Evolutionary conservation across 192 early-diverging fungal genomes (phyloP).

Genomic region (Piromyces finnis): DNA sequence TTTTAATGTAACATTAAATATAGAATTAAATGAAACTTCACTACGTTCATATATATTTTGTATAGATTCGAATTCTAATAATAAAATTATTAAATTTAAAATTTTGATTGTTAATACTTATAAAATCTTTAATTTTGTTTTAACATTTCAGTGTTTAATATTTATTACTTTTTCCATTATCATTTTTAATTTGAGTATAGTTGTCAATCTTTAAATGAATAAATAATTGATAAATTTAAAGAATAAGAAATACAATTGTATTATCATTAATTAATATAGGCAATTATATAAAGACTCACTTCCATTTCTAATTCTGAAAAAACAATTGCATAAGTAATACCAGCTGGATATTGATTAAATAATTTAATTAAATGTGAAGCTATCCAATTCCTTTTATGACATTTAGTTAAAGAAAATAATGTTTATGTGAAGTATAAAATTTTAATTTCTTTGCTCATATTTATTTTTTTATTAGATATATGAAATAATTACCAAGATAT

Average conservation of each 20-base stretch:
- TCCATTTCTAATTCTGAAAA: neutral
- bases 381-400: neutral
- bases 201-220: neutral
- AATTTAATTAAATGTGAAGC: neutral
- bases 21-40: neutral
- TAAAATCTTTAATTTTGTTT: too few species aligned
- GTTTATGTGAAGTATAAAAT: too few species aligned
- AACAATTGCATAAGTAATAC: neutral
- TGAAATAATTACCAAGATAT: too few species aligned
- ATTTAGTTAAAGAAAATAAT: neutral
- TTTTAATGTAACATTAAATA: neutral
- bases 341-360: neutral
- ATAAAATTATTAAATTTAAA: neutral
- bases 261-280: too few species aligned
- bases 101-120: too few species aligned
- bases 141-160: too few species aligned
- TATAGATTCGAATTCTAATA: neutral
- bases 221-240: too few species aligned
- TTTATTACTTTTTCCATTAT: neutral
- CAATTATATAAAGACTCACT: neutral
- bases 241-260: too few species aligned
- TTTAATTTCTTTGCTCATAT: too few species aligned
- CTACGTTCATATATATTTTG: neutral
- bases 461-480: too few species aligned
- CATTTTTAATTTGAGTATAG: neutral